Evolutionary conservation across 805 yeast genomes (phyloP), one percentile per base, ranked within the genome.

Genomic region (Ogataea haglerorum): DNA sequence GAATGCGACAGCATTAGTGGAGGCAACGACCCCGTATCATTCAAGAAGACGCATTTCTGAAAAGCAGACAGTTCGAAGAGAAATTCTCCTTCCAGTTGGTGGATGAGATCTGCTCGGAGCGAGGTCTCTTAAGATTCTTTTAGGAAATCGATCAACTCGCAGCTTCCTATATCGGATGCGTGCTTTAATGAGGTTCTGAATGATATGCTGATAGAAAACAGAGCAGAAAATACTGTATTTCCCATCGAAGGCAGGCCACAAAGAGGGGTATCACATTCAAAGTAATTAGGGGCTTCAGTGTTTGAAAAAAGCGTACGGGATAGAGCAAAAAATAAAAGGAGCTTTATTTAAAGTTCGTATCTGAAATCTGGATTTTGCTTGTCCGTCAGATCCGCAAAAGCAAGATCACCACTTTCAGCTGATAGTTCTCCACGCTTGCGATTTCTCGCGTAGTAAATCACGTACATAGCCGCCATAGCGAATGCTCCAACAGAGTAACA

Each of bases 361-460:
- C 80, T 63, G 49, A 76, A 76, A 34, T 63, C 60, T 3, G 74
- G 74, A 56, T 76, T 76, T 53, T 75, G 72, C 37, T 55, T 60
- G 51, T 75, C 80, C 4, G 81, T 76, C 54, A 75, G 57, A 49
- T 76, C 82, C 15, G 70, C 68, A 29, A 53, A 75, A 72, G 48
- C 69, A 72, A 42, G 51, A 14, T n/a, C 15, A 49, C 51, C 3
- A 40, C 48, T n/a, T 12, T 51, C 51, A 3, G 42, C 48, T 10
- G 46, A 55, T 8, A 45, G 54, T 36, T 47, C 9, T 8, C 13
- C 27, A 1, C 27, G 14, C 7, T n/a, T 10, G 6, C 14, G 27
- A 14, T 24, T 24, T n/a, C 27, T 24, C 14, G 8, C 7, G 13
- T 24, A n/a, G 14, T 24, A 24, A 6, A 24, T 24, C 14, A n/a